A percentile compares a stretch with the other conserved stretches of the same genome.
phyloP scores from a whole-genome alignment of 305 asterid genomes.

The Fraxinus paxiana region DNA sequence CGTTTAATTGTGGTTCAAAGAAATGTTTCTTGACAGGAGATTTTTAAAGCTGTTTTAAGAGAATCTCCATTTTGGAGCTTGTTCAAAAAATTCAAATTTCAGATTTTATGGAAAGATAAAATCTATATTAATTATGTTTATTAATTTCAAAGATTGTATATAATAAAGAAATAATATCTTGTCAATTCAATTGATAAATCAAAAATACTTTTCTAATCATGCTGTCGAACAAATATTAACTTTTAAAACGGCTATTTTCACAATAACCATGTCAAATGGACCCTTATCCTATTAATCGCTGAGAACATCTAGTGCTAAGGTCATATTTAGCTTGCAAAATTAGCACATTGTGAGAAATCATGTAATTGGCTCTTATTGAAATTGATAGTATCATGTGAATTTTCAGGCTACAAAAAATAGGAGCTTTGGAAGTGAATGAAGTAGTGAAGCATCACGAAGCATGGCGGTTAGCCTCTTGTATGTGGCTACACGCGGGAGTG shows the following conservation, averaged over 20 bases:
- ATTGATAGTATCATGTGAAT: not conserved
- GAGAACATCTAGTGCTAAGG: not conserved
- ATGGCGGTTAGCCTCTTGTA: constrained; percentile 74
- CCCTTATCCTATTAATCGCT: not conserved
- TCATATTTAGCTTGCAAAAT: not conserved
- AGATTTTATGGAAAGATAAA: not conserved
- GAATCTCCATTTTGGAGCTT: not conserved
- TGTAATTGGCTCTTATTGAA: not conserved
- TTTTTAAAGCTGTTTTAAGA: not conserved
- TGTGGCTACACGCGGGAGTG: constrained; percentile 90
- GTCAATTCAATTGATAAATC: not conserved
- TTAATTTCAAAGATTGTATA: too few relatives aligned
- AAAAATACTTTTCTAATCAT: too few relatives aligned
- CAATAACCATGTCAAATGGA: not conserved
- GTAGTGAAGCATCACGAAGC: constrained; percentile 54
- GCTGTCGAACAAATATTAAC: not conserved
- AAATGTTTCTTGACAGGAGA: too few relatives aligned
- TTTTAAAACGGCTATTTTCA: not conserved
- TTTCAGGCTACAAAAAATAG: constrained; percentile 56
- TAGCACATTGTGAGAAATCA: not conserved
- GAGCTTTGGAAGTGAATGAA: constrained; percentile 61
- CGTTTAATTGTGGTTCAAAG: not conserved
- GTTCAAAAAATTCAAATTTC: not conserved
- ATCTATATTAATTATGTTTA: not conserved
- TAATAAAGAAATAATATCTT: too few relatives aligned